Base-by-base conservation (phyloP, 176 grass and related monocot genomes). In the Carex kokanica region DNA sequence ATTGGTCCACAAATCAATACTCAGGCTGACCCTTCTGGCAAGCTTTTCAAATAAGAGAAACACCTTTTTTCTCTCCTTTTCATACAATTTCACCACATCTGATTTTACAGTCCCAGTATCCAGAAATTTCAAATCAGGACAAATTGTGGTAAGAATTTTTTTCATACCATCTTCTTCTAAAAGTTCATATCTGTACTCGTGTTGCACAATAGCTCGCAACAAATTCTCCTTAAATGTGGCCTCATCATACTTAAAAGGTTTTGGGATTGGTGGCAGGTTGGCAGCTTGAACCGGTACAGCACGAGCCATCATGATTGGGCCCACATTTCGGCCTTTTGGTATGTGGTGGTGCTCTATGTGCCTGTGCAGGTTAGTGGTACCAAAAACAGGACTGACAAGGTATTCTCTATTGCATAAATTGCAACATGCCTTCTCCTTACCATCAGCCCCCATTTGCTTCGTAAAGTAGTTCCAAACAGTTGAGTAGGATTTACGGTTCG, bases 1-100 rank as follows among this genome's bases (percentile, higher is more conserved):
- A 82, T 82, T 82, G 80, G 80, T 82, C 80, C 80, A 82, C 51
- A 82, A 52, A 66, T 82, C 80, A 64, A 82, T 82, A 51, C 80
- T 82, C 80, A 82, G 41, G 32, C 80, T 82, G 62, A 82, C 80
- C 62, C 80, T 63, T 53, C 80, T 52, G 1, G 80, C 80, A 45
- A 82, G 59, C 38, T 82, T 82, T 64, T 82, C 80, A 29, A 82
- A 82, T 64, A 82, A 32, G 8, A 82, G 62, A 21, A 82, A 67
- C 38, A 82, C 40, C 40, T 82, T 82, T 64, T 82, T 82, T 52
- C 80, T 65, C 38, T 82, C 80, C 36, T 82, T 82, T 29, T 82
- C 80, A 27, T 82, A 82, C 21, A 82, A 67, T 65, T 82, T 82
- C 36, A 82, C 38, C 59, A 66, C 60, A 54, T 82, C 80, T 14